Conservation (phyloP, 352 stramenopile species). For the Globisporangium cederbergense region DNA sequence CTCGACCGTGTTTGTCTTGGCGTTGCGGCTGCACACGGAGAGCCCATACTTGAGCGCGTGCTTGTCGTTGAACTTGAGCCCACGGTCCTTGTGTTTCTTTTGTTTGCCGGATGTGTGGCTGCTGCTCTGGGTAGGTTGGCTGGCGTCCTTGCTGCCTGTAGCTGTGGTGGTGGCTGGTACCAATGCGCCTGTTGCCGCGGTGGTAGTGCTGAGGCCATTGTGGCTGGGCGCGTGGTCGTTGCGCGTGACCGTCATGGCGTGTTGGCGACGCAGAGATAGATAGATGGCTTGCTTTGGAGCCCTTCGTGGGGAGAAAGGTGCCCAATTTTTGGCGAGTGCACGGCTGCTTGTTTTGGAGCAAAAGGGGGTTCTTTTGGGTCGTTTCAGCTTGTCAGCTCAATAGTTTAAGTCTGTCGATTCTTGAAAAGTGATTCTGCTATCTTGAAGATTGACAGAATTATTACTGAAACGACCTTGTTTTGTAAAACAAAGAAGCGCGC, state of each 20-base stretch:
- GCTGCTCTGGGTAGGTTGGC: background rate
- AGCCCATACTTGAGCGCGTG: constrained; percentile 69
- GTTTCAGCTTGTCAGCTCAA: too few relatives aligned
- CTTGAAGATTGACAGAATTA: too few relatives aligned
- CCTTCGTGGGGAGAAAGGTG: background rate
- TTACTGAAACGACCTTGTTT: too few relatives aligned
- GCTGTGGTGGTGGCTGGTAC: background rate
- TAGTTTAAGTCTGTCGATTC: too few relatives aligned
- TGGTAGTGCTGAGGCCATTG: constrained; percentile 8
- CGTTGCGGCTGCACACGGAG: constrained; percentile 57
- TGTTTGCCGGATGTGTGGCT: constrained; percentile 16
- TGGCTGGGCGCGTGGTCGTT: constrained; percentile 10
- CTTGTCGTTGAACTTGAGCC: constrained; percentile 64
- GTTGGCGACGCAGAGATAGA: background rate
- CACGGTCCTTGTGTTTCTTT: constrained; percentile 61
- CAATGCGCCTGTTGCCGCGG: background rate
- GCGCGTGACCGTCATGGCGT: constrained; percentile 25
- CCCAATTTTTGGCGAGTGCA: background rate
- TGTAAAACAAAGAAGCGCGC: too few relatives aligned
- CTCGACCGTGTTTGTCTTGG: constrained; percentile 45
- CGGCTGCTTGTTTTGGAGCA: too few relatives aligned
- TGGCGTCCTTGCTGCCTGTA: background rate
- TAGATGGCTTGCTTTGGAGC: background rate
- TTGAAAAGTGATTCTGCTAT: too few relatives aligned
- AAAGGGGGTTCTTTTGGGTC: background rate